Base-by-base conservation (phyloP, 805 yeast species). In the Monosporozyma aerobia region DNA sequence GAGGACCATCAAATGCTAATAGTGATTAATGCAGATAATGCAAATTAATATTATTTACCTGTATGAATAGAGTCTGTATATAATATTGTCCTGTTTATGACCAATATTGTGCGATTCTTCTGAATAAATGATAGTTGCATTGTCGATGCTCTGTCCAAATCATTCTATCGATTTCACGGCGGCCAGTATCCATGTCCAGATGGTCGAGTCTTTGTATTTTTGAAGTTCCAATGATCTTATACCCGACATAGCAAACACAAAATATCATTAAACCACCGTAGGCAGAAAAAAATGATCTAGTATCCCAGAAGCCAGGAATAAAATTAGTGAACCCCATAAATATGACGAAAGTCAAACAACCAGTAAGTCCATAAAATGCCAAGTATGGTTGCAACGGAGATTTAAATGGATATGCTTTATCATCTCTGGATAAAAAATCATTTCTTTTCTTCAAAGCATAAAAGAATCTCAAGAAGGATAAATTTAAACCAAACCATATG, bases 101-200 rank as follows among this genome's bases (percentile, higher is more conserved):
- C 27, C 46, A 50, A 44, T 45, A 50, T 27, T 32, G 30, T 4
- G 62, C 58, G 5, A 47, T 14, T n/a, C 29, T 47, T 23, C 35
- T 39, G 16, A 37, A 37, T n/a, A 33, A 33, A 14, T 47, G 22
- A 8, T 23, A 22, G 14, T 47, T 22, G 50, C 71, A 72, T 35
- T 67, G 71, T 44, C 69, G 73, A 50, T 86, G 87, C 53, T 87
- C 94, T 58, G 83, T 88, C 95, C 95, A 87, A 23, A 82, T 80
- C 56, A 79, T 79, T 48, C 89, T 73, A 67, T 89, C 96, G 69
- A 83, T 80, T 64, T 88, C 96, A 49, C 94, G 75, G 60, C 96
- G 73, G 2, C 96, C 96, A 0, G 88, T 78, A 65, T 89, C 96
- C 63, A 85, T 77, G 65, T 89, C 95, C 54, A 88, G 64, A 47